Evolutionary conservation across 1,139 yeast genomes (phyloP).

Genomic region (Saccharomycopsis hybrid): DNA sequence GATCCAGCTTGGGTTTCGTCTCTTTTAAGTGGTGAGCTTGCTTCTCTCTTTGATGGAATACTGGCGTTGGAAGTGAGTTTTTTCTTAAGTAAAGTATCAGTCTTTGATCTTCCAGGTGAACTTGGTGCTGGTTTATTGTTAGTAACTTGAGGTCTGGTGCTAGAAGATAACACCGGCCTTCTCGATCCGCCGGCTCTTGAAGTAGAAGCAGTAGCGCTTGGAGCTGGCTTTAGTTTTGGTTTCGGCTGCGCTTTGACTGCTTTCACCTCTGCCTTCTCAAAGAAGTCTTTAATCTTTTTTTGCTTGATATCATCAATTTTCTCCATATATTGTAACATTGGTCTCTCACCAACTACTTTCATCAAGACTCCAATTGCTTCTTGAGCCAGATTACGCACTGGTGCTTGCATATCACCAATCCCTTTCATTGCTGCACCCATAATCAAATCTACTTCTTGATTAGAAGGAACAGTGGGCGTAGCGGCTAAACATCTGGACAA

Average conservation of each 20-base stretch:
- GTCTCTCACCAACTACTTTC: slow-evolving; percentile 75
- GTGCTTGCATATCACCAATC: slow-evolving; percentile 77
- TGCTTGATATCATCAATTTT: slow-evolving; percentile 67
- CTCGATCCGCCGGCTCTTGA: background rate
- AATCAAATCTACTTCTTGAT: slow-evolving; percentile 49
- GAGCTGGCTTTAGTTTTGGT: no score
- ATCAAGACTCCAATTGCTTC: slow-evolving; percentile 76
- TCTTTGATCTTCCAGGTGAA: background rate
- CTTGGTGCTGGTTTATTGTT: no score
- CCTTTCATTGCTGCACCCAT: slow-evolving; percentile 53
- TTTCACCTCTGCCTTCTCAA: slow-evolving; percentile 50
- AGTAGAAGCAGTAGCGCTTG: no score
- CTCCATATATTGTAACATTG: slow-evolving; percentile 52
- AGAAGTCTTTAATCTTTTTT: slow-evolving; percentile 61
- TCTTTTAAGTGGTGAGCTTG: slow-evolving; percentile 18
- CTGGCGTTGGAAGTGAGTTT: slow-evolving; percentile 2
- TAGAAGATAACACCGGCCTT: background rate
- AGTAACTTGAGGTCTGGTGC: background rate
- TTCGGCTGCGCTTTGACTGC: slow-evolving; percentile 25
- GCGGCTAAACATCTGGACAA: slow-evolving; percentile 58
- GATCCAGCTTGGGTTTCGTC: slow-evolving; percentile 1
- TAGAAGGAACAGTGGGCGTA: slow-evolving; percentile 44
- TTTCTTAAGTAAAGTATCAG: slow-evolving; percentile 16
- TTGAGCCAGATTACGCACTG: slow-evolving; percentile 73
- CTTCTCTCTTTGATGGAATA: slow-evolving; percentile 16